Conservation (phyloP, 495 filamentous ascomycete species). For the Cetradonia linearis region DNA sequence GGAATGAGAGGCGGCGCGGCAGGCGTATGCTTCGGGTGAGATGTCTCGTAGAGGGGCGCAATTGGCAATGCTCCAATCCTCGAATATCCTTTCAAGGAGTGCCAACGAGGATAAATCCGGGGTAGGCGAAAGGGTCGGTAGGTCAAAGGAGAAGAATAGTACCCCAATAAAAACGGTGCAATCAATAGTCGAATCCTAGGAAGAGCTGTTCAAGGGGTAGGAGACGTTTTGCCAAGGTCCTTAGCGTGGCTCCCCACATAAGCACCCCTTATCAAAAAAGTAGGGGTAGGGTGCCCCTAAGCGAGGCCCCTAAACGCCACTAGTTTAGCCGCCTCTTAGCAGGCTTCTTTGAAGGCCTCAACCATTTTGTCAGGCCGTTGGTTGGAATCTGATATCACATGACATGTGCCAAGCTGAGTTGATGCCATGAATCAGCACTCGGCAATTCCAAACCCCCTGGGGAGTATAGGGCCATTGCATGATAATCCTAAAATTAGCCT, state of each 20-base stretch:
- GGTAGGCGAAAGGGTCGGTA: not conserved
- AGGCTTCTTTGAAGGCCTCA: too few relatives aligned
- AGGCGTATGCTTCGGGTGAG: not conserved
- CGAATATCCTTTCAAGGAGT: not conserved
- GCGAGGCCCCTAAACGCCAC: too few relatives aligned
- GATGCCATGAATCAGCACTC: too few relatives aligned
- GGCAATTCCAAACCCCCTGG: too few relatives aligned
- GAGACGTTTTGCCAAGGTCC: not conserved
- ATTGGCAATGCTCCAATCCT: conserved; percentile 3
- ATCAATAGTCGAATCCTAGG: not conserved
- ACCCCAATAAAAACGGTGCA: not conserved
- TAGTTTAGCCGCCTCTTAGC: too few relatives aligned
- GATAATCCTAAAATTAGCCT: too few relatives aligned
- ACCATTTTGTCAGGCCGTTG: too few relatives aligned
- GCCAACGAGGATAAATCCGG: not conserved
- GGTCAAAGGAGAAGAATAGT: not conserved
- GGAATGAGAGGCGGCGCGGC: conserved; percentile 12
- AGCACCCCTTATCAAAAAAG: too few relatives aligned
- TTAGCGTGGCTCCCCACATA: not conserved
- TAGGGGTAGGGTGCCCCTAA: too few relatives aligned
- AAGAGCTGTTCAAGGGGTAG: not conserved
- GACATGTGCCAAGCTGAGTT: too few relatives aligned
- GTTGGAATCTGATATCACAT: too few relatives aligned
- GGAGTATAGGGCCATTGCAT: too few relatives aligned
- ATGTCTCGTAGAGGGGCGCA: conserved; percentile 6